These are phyloP conservation scores for Naganishia friedmannii DNA, from an alignment of 768 basidiomycete species.

Conservation along the genomic window DNA sequence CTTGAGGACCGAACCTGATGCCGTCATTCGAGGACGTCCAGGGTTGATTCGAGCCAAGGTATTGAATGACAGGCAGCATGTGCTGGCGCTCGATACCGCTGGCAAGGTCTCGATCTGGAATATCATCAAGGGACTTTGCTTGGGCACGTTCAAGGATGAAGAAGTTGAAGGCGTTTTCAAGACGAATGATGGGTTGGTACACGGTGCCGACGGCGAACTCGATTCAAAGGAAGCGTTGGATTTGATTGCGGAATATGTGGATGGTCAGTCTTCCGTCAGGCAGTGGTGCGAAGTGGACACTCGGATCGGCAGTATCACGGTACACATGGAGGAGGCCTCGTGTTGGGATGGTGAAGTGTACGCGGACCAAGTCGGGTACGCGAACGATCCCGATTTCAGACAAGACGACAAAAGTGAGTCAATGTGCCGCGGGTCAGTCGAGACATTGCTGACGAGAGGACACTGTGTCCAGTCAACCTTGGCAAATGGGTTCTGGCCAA, in stretches of 20 bases:
- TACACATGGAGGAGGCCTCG: conserved; percentile 73
- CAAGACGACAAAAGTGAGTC: conserved; percentile 78
- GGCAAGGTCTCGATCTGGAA: conserved; percentile 93
- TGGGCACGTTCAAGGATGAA: conserved; percentile 63
- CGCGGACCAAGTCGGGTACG: conserved; percentile 81
- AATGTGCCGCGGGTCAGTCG: not conserved
- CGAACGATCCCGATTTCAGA: conserved; percentile 60
- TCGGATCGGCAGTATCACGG: conserved; percentile 77
- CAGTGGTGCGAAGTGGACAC: conserved; percentile 88
- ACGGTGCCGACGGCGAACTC: conserved; percentile 18
- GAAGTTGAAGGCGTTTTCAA: conserved; percentile 62
- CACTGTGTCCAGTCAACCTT: conserved; percentile 66
- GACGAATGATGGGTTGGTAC: conserved; percentile 53
- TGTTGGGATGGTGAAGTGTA: conserved; percentile 95
- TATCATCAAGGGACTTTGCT: conserved; percentile 71
- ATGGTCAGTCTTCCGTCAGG: conserved; percentile 82
- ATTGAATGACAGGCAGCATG: conserved; percentile 84
- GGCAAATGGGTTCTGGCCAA: conserved; percentile 89
- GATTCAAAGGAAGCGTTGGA: conserved; percentile 68
- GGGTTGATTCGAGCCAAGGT: conserved; percentile 79
- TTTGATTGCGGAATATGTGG: conserved; percentile 81
- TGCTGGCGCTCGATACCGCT: conserved; percentile 80
- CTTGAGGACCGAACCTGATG: conserved; percentile 63
- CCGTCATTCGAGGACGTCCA: conserved; percentile 65
- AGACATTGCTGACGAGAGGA: conserved; percentile 32